phyloP scores from a whole-genome alignment of 179 eudicot genomes.

The Beta corolliflora region DNA sequence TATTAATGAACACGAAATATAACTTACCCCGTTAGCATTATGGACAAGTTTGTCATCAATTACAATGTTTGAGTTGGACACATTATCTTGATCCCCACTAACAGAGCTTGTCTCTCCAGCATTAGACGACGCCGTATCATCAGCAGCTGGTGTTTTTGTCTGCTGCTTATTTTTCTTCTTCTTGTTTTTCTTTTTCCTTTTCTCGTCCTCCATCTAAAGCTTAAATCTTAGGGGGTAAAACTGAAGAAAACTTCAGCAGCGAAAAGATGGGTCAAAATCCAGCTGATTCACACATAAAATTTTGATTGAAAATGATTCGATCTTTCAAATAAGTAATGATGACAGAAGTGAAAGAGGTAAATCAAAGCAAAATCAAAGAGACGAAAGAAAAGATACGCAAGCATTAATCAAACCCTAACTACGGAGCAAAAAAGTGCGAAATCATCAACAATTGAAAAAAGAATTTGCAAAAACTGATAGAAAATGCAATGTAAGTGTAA shows the following conservation, averaged over 20 bases:
- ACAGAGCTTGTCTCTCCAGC: conserved; percentile 41
- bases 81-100: conserved; percentile 27
- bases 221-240: neutral
- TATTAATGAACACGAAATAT: neutral
- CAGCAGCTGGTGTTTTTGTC: conserved; percentile 27
- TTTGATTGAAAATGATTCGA: neutral
- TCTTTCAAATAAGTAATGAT: too few relatives aligned
- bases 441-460: neutral
- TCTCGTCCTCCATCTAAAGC: conserved; percentile 50
- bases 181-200: conserved; percentile 60
- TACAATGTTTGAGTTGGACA: neutral
- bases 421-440: neutral
- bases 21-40: conserved; percentile 24
- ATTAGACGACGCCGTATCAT: conserved; percentile 32
- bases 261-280: too few relatives aligned
- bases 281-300: too few relatives aligned
- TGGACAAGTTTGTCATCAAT: conserved; percentile 7
- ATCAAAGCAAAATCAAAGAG: neutral
- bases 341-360: too few relatives aligned
- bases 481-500: neutral
- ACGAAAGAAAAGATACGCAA: too few relatives aligned
- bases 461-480: too few relatives aligned
- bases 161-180: conserved; percentile 68
- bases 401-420: neutral
- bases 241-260: too few relatives aligned